Base-by-base conservation (phyloP, 345 rosid genomes). In the Geranium rotundifolium region DNA sequence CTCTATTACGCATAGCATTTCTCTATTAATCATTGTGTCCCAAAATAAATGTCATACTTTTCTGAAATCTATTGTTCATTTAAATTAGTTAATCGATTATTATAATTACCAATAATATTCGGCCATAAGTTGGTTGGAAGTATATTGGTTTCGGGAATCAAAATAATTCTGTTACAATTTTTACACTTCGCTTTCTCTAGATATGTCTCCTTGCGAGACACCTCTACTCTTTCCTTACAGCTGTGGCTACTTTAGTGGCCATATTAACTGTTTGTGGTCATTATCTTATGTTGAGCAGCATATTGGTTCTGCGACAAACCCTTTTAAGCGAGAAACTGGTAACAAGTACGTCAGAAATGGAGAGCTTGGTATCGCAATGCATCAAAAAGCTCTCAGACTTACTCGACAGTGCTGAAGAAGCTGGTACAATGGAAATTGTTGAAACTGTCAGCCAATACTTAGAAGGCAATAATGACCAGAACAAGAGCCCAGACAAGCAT, bases 231-330 rank as follows among this genome's bases (percentile, higher is more conserved):
- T 34, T 31, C 37, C 37, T 7, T 31, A 31, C 7, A 34, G 41
- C 1, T 34, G 41, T 34, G 41, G 6, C 41, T 4, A 1, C 4
- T 34, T 34, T 34, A 8, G 41, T 34, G 41, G 1, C 41, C 7
- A 34, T 34, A 8, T 34, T 34, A 34, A 34, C 10, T 34, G 41
- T 4, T 34, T 34, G 41, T 34, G 41, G 41, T 34, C 41, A 34
- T 23, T 23, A 57, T 29, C 57, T 31, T 17, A 30, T 34, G 41
- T 34, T 34, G 46, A 60, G 67, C 82, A 88, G 95, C 79, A 64
- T 88, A 30, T 86, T 88, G 67, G 73, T 88, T 13, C 82, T 81
- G 67, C 81, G 85, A 18, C 95, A 85, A 75, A 74, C 79, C 20
- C 82, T 82, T 17, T 60, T 74, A 58, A 78, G 83, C 46, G 85